Base-by-base conservation (phyloP, 805 yeast species). In the Lipomyces oligophaga region DNA sequence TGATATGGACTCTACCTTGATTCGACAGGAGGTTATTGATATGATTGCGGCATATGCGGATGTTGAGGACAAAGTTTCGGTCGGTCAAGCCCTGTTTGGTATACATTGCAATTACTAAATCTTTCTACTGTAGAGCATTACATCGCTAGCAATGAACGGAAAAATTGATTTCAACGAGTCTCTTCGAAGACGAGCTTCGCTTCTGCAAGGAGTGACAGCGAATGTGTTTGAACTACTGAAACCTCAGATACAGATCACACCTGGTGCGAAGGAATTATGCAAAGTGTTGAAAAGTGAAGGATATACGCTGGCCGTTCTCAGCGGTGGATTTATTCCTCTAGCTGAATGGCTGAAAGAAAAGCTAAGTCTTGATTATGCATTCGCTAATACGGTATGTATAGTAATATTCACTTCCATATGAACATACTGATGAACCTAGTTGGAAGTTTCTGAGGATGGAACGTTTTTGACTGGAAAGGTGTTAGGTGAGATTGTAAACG, bases 1-100 rank as follows among this genome's bases (percentile, higher is more conserved):
- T 63, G 99, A 93, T 61, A 93, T 93, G 98, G 99, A 93, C 69
- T 88, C 97, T 0, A 93, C 99, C 0, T 70, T 93, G 62, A 93
- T 93, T 55, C 81, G 84, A 64, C 97, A 93, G 67, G 99, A 93
- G 67, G 97, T 93, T 32, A 93, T 93, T 58, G 99, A 93, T 63
- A 67, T 93, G 62, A 90, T 93, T 56, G 98, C 98, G 2, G 87
- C 87, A 0, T 83, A 85, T 59, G 97, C 96, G n/a, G 75, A 77
- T 56, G 95, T 93, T 27, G 96, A 93, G 61, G 79, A 75, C 4
- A 73, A 86, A 63, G 98, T 93, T 5, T 84, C 90, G 4, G 83
- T 49, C 38, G n/a, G 54, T 13, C 20, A 27, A 10, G 5, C 3
- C 16, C 36, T 7, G 24, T 16, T 5, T 36, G 3, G 27, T 18